phyloP scores from a whole-genome alignment of 2,329 filamentous ascomycete genomes.

The Pseudogymnoascus sp. region DNA sequence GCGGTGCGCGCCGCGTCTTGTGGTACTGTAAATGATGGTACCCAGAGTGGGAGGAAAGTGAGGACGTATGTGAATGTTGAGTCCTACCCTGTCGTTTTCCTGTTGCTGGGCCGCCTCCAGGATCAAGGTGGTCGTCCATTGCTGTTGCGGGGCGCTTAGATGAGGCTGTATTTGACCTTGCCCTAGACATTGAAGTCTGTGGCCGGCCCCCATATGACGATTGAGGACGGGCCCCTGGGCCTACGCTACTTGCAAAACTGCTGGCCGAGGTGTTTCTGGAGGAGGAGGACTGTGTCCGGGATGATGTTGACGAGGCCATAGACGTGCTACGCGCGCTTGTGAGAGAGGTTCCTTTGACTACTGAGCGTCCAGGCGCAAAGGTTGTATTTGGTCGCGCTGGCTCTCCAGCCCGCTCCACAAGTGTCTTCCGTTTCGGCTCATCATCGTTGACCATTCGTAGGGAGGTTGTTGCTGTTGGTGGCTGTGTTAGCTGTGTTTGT shows the following conservation, averaged over 20 bases:
- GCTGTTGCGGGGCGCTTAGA: slow-evolving; percentile 35
- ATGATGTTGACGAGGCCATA: slow-evolving; percentile 32
- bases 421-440: slow-evolving; percentile 52
- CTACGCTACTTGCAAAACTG: slow-evolving; percentile 50
- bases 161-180: slow-evolving; percentile 26
- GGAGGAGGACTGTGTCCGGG: slow-evolving; percentile 34
- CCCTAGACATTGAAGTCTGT: slow-evolving; percentile 41
- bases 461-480: slow-evolving; percentile 13
- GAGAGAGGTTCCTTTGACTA: slow-evolving; percentile 22
- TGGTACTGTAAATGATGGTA: slow-evolving; percentile 2
- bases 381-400: neutral
- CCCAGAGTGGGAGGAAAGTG: slow-evolving; percentile 15
- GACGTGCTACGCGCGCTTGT: slow-evolving; percentile 25
- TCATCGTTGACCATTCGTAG: slow-evolving; percentile 40
- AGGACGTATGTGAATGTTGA: slow-evolving; percentile 26
- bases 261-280: slow-evolving; percentile 37
- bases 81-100: slow-evolving; percentile 46
- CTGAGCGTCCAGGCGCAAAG: slow-evolving; percentile 4
- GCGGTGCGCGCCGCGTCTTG: neutral
- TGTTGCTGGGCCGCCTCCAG: slow-evolving; percentile 22
- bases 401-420: slow-evolving; percentile 42
- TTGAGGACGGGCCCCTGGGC: slow-evolving; percentile 42
- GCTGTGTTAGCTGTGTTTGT: neutral
- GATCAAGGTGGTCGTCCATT: slow-evolving; percentile 29
- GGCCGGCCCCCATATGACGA: slow-evolving; percentile 35